Evolutionary conservation across 2,329 filamentous ascomycete species (phyloP).

Genomic region (Chalaropsis ovoidea): DNA sequence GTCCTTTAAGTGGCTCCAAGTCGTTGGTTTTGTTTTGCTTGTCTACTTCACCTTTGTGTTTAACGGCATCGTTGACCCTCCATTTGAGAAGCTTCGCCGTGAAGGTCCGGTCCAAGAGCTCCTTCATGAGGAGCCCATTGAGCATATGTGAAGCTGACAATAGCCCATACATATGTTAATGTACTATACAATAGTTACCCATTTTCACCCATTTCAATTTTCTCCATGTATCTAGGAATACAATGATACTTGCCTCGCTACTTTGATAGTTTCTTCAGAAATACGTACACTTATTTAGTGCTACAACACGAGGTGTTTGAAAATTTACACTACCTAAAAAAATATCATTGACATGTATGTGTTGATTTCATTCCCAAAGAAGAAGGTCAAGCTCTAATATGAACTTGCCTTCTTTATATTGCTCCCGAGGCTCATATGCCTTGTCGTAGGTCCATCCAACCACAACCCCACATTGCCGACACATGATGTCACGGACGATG

Average conservation of each 20-base stretch:
- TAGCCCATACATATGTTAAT: too few species aligned
- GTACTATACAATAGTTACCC: too few species aligned
- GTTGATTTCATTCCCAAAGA: constrained; percentile 53
- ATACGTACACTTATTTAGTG: too few species aligned
- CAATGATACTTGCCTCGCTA: too few species aligned
- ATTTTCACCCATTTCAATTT: too few species aligned
- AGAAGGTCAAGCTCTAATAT: constrained; percentile 89
- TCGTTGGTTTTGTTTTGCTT: constrained; percentile 73
- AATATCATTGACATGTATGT: not conserved
- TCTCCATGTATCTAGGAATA: too few species aligned
- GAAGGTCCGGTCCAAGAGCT: constrained; percentile 51
- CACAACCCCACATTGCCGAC: constrained; percentile 79
- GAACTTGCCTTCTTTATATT: constrained; percentile 98
- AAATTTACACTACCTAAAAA: too few species aligned
- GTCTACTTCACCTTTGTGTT: constrained; percentile 97
- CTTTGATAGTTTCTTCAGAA: too few species aligned
- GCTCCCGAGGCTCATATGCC: constrained; percentile 81
- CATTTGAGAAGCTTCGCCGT: constrained; percentile 56
- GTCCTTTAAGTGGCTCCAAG: constrained; percentile 93
- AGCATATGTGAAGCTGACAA: constrained; percentile 43
- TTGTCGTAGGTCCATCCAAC: constrained; percentile 99
- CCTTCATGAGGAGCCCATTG: constrained; percentile 73
- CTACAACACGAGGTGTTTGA: too few species aligned
- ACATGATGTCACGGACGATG: constrained; percentile 85
- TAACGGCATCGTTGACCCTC: constrained; percentile 83